Conservation (phyloP, 2,329 filamentous ascomycete species). For the Tolypocladium guangdongense region DNA sequence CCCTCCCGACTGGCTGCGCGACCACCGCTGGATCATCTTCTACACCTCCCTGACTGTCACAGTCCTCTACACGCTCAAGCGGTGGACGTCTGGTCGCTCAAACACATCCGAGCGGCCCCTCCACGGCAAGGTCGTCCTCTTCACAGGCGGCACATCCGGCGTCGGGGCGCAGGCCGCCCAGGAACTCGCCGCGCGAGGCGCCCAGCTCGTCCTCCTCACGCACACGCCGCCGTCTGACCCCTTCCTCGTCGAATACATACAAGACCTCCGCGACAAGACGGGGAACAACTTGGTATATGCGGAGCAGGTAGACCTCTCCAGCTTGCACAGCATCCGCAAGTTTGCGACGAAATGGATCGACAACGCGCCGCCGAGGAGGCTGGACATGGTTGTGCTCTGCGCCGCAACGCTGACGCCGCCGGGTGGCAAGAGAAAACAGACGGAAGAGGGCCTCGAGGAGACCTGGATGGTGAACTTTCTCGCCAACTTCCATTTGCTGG, state of each 20-base stretch:
- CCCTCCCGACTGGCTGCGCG: constrained; percentile 35
- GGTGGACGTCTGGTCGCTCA: constrained; percentile 62
- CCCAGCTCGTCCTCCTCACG: constrained; percentile 84
- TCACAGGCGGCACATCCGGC: constrained; percentile 90
- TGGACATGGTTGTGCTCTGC: constrained; percentile 87
- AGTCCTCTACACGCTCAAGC: constrained; percentile 46
- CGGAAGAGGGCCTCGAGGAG: constrained; percentile 71
- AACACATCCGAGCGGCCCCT: constrained; percentile 73
- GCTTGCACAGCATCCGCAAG: constrained; percentile 77
- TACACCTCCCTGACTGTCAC: constrained; percentile 25
- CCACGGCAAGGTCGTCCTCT: constrained; percentile 87
- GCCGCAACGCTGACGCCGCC: constrained; percentile 66
- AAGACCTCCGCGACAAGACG: constrained; percentile 68
- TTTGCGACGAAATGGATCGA: constrained; percentile 99
- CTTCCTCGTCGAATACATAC: constrained; percentile 86
- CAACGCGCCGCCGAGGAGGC: constrained; percentile 74
- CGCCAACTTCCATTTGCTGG: constrained; percentile 88
- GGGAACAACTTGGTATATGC: constrained; percentile 86
- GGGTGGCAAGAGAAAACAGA: constrained; percentile 48
- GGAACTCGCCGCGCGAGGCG: constrained; percentile 68
- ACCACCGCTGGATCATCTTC: constrained; percentile 30
- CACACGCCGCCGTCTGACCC: constrained; percentile 71
- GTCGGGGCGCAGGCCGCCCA: constrained; percentile 70
- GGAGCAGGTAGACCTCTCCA: constrained; percentile 83
- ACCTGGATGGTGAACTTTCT: constrained; percentile 95